Evolutionary conservation across 1,284 basidiomycete species (phyloP), one percentile per base, ranked within the genome.

Genomic region (Ceratobasidium sp.): DNA sequence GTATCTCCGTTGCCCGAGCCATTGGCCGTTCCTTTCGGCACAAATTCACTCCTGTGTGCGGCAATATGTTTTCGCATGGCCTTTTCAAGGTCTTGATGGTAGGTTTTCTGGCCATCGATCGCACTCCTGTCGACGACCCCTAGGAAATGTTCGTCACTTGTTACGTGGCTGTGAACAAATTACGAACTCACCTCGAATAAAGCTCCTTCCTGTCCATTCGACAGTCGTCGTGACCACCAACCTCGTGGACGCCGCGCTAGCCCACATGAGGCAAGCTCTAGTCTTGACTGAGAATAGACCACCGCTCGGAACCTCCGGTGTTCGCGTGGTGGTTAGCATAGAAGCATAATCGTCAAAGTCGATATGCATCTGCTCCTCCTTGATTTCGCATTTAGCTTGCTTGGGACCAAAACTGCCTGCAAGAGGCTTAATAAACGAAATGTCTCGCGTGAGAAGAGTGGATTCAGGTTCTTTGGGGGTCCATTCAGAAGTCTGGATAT

Each of bases 391-490:
- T 79, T 96, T 96, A 8, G 96, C 96, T 80, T 94, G 92, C 80
- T 91, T 97, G 0, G 96, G 97, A 0, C 97, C 97, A 34, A 99
- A 88, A 41, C 89, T 88, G 0, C 88, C 95, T 74, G 87, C 89
- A 46, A 99, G 84, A 0, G 96, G 96, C 80, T 97, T 98, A 81
- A 98, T 96, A 81, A 98, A 98, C 23, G 93, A 92, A 86, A 96
- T 94, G 73, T 92, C 91, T 16, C 96, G 88, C n/a, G 88, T 84
- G 5, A 97, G 87, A 57, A 93, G 85, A 74, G 89, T 86, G 46
- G 89, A 87, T 21, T 86, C 88, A 0, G 87, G 83, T 0, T 80
- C 77, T 1, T 83, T 83, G 0, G 94, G 93, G 12, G 85, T 82
- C 96, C 96, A 98, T 78, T 97, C 96, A 2, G 93, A 91, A 75